phyloP scores from a whole-genome alignment of 352 stramenopile species.

The Phytophthora ramorum region DNA sequence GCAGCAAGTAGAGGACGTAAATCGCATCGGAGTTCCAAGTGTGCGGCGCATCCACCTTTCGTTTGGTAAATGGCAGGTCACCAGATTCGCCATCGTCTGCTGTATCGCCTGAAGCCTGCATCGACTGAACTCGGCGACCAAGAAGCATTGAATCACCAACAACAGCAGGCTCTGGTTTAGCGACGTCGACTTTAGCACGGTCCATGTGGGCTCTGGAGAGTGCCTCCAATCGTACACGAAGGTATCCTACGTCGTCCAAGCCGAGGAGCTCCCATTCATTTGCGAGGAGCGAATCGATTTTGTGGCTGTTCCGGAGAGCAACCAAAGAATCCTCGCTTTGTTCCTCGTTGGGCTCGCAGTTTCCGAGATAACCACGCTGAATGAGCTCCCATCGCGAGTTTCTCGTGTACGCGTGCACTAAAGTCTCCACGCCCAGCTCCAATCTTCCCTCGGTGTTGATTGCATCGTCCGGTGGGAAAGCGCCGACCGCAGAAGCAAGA shows the following conservation, averaged over 20 bases:
- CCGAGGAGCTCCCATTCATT: slow-evolving; percentile 53
- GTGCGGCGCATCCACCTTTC: slow-evolving; percentile 3
- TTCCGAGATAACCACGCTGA: slow-evolving; percentile 26
- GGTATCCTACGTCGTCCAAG: slow-evolving; percentile 43
- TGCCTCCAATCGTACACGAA: slow-evolving; percentile 41
- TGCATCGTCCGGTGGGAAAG: slow-evolving; percentile 11
- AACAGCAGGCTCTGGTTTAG: neutral
- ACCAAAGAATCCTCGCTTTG: slow-evolving; percentile 9
- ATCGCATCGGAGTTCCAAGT: slow-evolving; percentile 36
- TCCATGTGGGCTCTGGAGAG: slow-evolving; percentile 47
- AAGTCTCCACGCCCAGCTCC: slow-evolving; percentile 21
- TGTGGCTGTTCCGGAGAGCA: slow-evolving; percentile 22
- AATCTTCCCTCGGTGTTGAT: slow-evolving; percentile 12
- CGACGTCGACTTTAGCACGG: slow-evolving; percentile 45
- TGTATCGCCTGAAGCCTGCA: neutral
- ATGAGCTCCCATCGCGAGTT: slow-evolving; percentile 40
- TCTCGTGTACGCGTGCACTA: slow-evolving; percentile 16
- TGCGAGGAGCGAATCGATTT: slow-evolving; percentile 42
- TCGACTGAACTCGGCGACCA: neutral
- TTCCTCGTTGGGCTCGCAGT: slow-evolving; percentile 12
- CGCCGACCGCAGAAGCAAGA: slow-evolving; percentile 5
- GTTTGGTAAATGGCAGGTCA: neutral
- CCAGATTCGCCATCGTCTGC: neutral
- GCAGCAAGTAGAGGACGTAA: slow-evolving; percentile 49
- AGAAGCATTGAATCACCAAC: neutral